Evolutionary conservation across 192 early-diverging fungal species (phyloP), one percentile per base, ranked within the genome.

Genomic region (Radiomyces spectabilis): DNA sequence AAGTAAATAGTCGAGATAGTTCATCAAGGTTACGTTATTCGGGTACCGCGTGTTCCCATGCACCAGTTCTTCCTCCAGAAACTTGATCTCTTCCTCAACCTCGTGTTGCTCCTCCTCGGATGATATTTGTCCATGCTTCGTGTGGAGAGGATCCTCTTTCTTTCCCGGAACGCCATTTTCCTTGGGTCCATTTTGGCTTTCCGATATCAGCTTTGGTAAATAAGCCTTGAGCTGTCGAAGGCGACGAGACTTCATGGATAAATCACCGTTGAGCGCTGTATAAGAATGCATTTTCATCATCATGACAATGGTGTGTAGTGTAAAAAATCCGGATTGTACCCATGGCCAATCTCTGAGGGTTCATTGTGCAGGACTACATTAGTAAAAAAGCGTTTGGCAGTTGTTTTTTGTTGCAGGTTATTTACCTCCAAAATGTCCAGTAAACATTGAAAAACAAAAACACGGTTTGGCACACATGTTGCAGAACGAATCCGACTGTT

Each of bases 281-380:
- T 98, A 98, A n/a, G 93, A 94, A 63, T 94, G 91, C 60, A 92
- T 80, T 61, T 98, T 98, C 92, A 98, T 93, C 65, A 95, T 77
- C 84, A 93, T 95, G 13, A 89, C 82, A 35, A 91, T 88, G 1
- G 85, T 78, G 64, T 98, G 95, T 27, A 95, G 70, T 0, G 80
- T 77, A 65, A 95, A 91, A 38, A 85, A 91, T 41, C 89, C 87
- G 5, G 83, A 81, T 68, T 98, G 92, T 7, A 91, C 84, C 91
- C 92, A 94, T 13, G 81, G 82, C 92, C 91, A 94, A 32, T 88
- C 77, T 51, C 79, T 76, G 64, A 49, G n/a, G n/a, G n/a, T n/a
- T n/a, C n/a, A n/a, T n/a, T n/a, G n/a, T n/a, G n/a, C n/a, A n/a
- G n/a, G n/a, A n/a, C n/a, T n/a, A n/a, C n/a, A n/a, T n/a, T n/a